Base-by-base conservation (phyloP, 768 basidiomycete genomes). In the Rhizopogon vinicolor region DNA sequence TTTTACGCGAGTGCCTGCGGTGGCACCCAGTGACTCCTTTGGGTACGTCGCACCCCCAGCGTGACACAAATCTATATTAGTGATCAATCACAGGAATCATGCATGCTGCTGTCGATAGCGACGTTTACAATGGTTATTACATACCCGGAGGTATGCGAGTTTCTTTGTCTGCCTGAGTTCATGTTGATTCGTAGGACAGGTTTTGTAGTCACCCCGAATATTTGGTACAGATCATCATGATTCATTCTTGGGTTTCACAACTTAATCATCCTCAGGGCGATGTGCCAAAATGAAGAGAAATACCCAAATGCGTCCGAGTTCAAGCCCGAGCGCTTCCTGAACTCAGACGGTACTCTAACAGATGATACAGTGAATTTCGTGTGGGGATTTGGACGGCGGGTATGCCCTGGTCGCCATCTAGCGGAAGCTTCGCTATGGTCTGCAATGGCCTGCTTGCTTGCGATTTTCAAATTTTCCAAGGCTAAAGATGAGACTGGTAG, bases 91-190 rank as follows among this genome's bases (percentile, higher is more conserved):
- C 12, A 46, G 44, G 49, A 58, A 55, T 62, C 37, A 62, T 67
- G 2, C 71, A 72, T 46, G 46, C 57, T 9, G n/a, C 56, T 1
- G 74, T 72, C 0, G 57, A 64, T 35, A 72, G 73, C 51, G 76
- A 78, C 41, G 54, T 68, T 16, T 78, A 78, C 56, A 62, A 69
- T 22, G 72, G 75, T 13, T 79, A 77, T 55, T 65, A 78, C 7
- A 84, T 85, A 41, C 83, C 83, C 2, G 71, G 72, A 53, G 82
- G 82, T 42, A 55, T 18, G 14, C 41, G n/a, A 19, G 12, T 52
- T 16, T 28, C 42, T 10, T 12, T 16, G 14, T 16, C 33, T 44
- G 8, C 28, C 28, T 33, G 10, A 52, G 18, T 25, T 44, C n/a
- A 43, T 52, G 14, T 52, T 43, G 40, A 44, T 31, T 14, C 29